These are phyloP conservation scores for Tilletia horrida DNA, from an alignment of 1,284 basidiomycete species.

Conservation along the genomic window DNA sequence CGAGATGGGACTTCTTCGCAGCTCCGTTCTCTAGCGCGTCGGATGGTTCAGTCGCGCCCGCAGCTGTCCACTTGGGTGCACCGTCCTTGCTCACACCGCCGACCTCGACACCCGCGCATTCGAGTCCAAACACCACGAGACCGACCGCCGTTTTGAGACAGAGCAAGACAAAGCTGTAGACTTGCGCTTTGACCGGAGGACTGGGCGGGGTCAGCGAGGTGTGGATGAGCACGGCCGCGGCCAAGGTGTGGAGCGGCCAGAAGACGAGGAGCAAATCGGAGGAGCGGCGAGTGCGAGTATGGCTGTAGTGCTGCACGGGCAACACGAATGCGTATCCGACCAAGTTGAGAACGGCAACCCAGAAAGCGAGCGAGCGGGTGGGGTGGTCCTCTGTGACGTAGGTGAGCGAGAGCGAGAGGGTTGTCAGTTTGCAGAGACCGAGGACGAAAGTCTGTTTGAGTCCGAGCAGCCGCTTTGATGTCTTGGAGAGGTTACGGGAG, in stretches of 20 bases:
- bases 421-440: conserved; percentile 64
- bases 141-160: conserved; percentile 36
- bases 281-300: conserved; percentile 71
- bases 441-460: conserved; percentile 53
- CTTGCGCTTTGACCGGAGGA: conserved; percentile 29
- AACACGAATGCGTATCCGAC: conserved; percentile 47
- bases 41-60: no score
- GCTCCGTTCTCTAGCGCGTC: conserved; percentile 6
- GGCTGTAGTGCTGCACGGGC: conserved; percentile 61
- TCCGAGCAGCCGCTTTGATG: conserved; percentile 33
- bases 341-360: conserved; percentile 24
- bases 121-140: conserved; percentile 38
- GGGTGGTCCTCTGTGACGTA: conserved; percentile 31
- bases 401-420: conserved; percentile 58
- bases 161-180: conserved; percentile 38
- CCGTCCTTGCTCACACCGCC: conserved; percentile 18
- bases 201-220: conserved; percentile 36
- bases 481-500: conserved; percentile 24
- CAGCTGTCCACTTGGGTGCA: no score
- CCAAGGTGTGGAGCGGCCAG: conserved; percentile 70
- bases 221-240: conserved; percentile 62
- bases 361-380: conserved; percentile 33
- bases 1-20: background rate
- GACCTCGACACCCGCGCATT: conserved; percentile 43
- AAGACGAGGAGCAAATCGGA: conserved; percentile 76